These are phyloP conservation scores for Aspergillus ostianus DNA, from an alignment of 495 filamentous ascomycete species.

Conservation along the genomic window DNA sequence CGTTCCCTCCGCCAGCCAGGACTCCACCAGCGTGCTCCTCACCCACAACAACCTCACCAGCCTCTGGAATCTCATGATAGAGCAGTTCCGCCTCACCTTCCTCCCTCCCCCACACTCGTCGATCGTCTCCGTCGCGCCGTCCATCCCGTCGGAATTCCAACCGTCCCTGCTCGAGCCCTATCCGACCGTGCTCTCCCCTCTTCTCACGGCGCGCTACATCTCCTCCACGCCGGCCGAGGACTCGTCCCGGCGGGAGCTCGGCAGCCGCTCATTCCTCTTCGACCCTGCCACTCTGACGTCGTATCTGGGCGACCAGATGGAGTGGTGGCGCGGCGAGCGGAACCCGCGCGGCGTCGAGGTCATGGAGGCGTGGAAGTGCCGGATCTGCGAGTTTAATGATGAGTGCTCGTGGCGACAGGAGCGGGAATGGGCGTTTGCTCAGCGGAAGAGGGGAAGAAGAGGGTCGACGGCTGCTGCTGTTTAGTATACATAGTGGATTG, in stretches of 20 bases:
- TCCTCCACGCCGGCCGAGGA: constrained; percentile 33
- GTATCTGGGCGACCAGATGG: constrained; percentile 68
- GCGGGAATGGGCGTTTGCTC: constrained; percentile 45
- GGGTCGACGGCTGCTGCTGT: constrained; percentile 4
- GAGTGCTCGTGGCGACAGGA: constrained; percentile 62
- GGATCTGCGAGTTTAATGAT: constrained; percentile 60
- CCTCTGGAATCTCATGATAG: constrained; percentile 69
- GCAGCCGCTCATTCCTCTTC: constrained; percentile 66
- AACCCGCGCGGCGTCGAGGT: constrained; percentile 76
- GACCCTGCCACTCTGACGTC: constrained; percentile 57
- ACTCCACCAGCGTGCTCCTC: constrained; percentile 55
- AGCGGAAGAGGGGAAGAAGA: constrained; percentile 27
- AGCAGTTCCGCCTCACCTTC: constrained; percentile 62
- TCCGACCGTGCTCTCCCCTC: constrained; percentile 42
- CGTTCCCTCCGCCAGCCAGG: constrained; percentile 34
- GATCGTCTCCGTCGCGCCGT: constrained; percentile 36
- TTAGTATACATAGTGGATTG: background rate
- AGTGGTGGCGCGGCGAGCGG: constrained; percentile 85
- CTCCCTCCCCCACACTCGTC: constrained; percentile 31
- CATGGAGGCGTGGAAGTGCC: constrained; percentile 90
- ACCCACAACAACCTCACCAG: constrained; percentile 55
- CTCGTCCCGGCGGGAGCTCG: constrained; percentile 52
- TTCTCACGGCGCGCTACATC: constrained; percentile 46
- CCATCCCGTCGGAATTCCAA: constrained; percentile 52
- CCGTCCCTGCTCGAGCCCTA: constrained; percentile 58